Evolutionary conservation across 371 early-diverging fungal species (phyloP), one percentile per base, ranked within the genome.

Genomic region (Circinella umbellata): DNA sequence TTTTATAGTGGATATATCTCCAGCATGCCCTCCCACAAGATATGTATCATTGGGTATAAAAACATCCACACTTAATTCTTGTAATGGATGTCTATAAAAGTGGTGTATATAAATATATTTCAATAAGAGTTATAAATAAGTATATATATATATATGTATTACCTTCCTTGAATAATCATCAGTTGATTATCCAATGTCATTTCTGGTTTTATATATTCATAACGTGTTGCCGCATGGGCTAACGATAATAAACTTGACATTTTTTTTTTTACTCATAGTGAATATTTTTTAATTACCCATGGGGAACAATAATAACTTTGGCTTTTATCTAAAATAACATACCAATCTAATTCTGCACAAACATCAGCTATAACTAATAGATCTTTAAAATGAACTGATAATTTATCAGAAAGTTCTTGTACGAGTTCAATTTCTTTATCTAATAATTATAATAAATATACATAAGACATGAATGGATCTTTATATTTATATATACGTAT

Each of bases 391-490:
- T 86, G 77, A 20, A 72, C 74, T 11, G 88, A 64, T 1, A 91
- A 71, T 4, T 79, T 71, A 39, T 89, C 90, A 48, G 89, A 86
- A 4, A 94, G 76, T 3, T 69, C 65, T 39, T 93, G 93, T 18
- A 93, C 67, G 8, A 93, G 85, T 69, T 91, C 93, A 46, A 92
- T 91, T 75, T 93, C 93, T 68, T 86, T 81, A 68, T 93, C 94
- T 79, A 57, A 39, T 11, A 20, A 63, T 62, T 10, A 4, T n/a
- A 5, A 54, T 46, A 7, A 47, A n/a, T 54, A 17, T 7, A 54
- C 11, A 18, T 18, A n/a, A 54, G 54, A 10, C 27, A 2, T 49
- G 48, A n/a, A 35, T 27, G 10, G 1, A n/a, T 8, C 38, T 4
- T 34, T 42, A 13, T 27, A n/a, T n/a, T n/a, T n/a, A 42, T 13